phyloP scores from a whole-genome alignment of 2,329 filamentous ascomycete species.

The Cladobotryum protrusum region DNA sequence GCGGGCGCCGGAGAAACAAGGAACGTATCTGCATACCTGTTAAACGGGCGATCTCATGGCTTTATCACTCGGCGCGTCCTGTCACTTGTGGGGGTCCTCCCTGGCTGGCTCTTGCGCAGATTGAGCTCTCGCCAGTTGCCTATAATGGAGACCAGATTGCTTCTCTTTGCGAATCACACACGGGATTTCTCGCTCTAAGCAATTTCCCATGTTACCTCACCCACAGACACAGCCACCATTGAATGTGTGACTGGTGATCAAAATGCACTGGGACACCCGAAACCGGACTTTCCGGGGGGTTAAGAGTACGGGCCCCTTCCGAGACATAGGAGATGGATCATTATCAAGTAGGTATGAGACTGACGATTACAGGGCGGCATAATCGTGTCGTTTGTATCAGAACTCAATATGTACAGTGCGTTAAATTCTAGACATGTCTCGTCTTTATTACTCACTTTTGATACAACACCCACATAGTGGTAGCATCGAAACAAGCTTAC shows the following conservation, averaged over 20 bases:
- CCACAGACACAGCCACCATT: no score
- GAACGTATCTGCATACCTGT: constrained; percentile 14
- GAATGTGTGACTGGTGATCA: no score
- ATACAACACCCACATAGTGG: constrained; percentile 6
- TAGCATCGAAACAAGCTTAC: background rate
- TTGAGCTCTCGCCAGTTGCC: no score
- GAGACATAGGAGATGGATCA: background rate
- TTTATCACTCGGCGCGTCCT: background rate
- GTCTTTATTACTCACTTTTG: constrained; percentile 8
- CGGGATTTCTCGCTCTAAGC: no score
- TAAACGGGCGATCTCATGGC: background rate
- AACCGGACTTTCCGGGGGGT: no score
- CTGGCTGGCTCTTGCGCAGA: no score
- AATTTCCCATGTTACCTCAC: no score
- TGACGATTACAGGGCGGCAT: background rate
- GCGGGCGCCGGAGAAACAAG: background rate
- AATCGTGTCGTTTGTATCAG: background rate
- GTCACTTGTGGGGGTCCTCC: background rate
- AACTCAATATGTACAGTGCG: background rate
- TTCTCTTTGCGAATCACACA: no score
- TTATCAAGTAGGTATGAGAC: constrained; percentile 9
- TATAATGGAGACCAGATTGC: no score
- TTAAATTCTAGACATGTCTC: constrained; percentile 18
- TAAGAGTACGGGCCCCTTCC: no score
- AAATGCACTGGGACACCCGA: no score